Percentiles rank a stretch among this genome's conserved stretches.
phyloP scores from a whole-genome alignment of 2,329 filamentous ascomycete genomes.

The Reticulascus tulasneorum region DNA sequence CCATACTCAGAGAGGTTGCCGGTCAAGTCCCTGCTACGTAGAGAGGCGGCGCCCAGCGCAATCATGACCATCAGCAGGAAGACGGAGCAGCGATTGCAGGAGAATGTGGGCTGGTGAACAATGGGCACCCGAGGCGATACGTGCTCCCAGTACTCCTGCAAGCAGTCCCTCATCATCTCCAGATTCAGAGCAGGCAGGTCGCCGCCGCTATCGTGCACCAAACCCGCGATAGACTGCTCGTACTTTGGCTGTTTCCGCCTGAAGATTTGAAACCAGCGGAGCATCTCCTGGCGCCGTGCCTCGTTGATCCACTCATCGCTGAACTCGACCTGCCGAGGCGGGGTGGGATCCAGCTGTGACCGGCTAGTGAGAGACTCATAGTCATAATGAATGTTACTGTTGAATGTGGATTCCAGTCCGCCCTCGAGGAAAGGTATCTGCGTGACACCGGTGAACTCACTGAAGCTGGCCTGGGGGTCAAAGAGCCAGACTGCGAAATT shows the following conservation, averaged over 20 bases:
- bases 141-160: conserved; percentile 82
- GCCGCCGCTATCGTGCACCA: conserved; percentile 33
- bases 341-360: conserved; percentile 41
- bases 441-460: conserved; percentile 36
- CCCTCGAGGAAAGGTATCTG: conserved; percentile 44
- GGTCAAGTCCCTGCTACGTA: conserved; percentile 61
- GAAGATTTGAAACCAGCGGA: conserved; percentile 39
- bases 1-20: conserved; percentile 43
- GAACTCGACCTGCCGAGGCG: conserved; percentile 33
- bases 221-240: conserved; percentile 19
- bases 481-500: conserved; percentile 52
- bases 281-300: conserved; percentile 39
- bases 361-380: conserved; percentile 45
- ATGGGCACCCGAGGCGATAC: conserved; percentile 85
- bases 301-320: conserved; percentile 42
- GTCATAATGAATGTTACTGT: conserved; percentile 48
- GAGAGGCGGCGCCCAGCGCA: conserved; percentile 75
- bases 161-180: conserved; percentile 80
- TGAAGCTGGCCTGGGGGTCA: conserved; percentile 37
- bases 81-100: conserved; percentile 71
- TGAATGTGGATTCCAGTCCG: conserved; percentile 47
- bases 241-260: conserved; percentile 38
- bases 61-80: conserved; percentile 78
- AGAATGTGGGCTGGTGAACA: conserved; percentile 83
- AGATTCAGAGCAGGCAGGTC: conserved; percentile 56